A percentile compares a stretch with the other conserved stretches of the same genome.
phyloP scores from a whole-genome alignment of 2,329 filamentous ascomycete genomes.

The Colletotrichum tamarilloi region DNA sequence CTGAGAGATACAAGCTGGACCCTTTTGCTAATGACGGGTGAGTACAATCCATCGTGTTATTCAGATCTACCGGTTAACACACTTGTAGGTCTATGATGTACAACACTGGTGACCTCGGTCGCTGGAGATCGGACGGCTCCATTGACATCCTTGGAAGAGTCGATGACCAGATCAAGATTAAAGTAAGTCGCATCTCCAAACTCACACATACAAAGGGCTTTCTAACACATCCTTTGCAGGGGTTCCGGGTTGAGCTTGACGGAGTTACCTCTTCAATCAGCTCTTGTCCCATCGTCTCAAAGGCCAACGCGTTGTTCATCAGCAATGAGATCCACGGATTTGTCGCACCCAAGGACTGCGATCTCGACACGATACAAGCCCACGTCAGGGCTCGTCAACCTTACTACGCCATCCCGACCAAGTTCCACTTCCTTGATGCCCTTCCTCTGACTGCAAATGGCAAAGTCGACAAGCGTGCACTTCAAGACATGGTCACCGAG shows the following conservation, averaged over 20 bases:
- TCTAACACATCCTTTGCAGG: conserved; percentile 37
- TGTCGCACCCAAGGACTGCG: conserved; percentile 44
- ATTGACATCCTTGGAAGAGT: conserved; percentile 66
- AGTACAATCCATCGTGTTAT: conserved; percentile 20
- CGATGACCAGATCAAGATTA: conserved; percentile 71
- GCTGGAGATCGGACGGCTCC: conserved; percentile 63
- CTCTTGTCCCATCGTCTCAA: conserved; percentile 56
- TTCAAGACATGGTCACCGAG: conserved; percentile 47
- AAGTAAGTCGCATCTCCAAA: neutral
- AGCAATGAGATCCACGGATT: conserved; percentile 62
- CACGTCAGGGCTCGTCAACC: conserved; percentile 56
- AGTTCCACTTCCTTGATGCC: conserved; percentile 53
- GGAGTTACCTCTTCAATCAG: conserved; percentile 63
- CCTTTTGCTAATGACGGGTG: conserved; percentile 64
- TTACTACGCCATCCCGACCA: conserved; percentile 65
- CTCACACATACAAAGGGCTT: neutral
- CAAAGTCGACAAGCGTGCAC: conserved; percentile 65
- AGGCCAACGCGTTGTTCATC: conserved; percentile 59
- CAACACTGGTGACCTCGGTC: conserved; percentile 70
- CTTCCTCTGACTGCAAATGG: conserved; percentile 66
- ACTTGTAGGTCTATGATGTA: conserved; percentile 61
- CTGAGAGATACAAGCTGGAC: conserved; percentile 60
- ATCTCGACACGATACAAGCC: conserved; percentile 49
- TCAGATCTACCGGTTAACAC: fast-evolving
- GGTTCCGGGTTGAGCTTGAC: conserved; percentile 71